Percentiles rank a stretch among this genome's conserved stretches.
Conservation (phyloP, 768 basidiomycete genomes). For the Cystoderma amianthinum region DNA sequence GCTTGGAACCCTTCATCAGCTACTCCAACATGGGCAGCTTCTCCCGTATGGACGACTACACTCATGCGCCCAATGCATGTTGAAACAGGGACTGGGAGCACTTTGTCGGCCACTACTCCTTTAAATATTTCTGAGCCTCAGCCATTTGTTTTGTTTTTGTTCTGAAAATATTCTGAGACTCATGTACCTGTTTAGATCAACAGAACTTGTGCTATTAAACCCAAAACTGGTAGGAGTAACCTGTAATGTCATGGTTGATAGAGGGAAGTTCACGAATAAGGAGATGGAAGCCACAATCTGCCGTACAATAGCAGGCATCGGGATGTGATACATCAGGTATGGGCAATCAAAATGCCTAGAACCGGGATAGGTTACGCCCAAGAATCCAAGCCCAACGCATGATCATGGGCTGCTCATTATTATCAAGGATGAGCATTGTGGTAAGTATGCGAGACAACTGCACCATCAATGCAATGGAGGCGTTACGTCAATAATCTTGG, state of each 20-base stretch:
- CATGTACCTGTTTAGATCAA: neutral
- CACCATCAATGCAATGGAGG: neutral
- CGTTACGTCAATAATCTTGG: neutral
- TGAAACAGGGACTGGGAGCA: no score
- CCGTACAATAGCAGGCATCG: neutral
- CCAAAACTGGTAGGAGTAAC: neutral
- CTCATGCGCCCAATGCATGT: neutral
- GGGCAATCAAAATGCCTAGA: neutral
- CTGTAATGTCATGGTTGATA: constrained; percentile 1
- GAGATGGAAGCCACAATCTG: constrained; percentile 1
- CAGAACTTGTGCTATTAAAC: constrained; percentile 2
- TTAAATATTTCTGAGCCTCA: no score
- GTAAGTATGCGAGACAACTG: neutral
- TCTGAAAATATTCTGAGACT: neutral
- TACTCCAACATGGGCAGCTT: no score
- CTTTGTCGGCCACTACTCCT: no score
- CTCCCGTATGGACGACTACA: constrained; percentile 2
- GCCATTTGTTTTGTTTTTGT: no score
- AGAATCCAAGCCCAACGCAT: constrained; percentile 6
- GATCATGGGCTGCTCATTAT: constrained; percentile 9
- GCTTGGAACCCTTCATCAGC: no score
- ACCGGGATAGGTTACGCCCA: neutral
- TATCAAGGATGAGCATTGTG: constrained; percentile 8
- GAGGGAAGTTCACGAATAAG: constrained; percentile 4
- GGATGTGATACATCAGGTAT: neutral